A percentile compares a stretch with the other conserved stretches of the same genome.
Conservation (phyloP, 345 rosid species). For the Triadica sebifera region DNA sequence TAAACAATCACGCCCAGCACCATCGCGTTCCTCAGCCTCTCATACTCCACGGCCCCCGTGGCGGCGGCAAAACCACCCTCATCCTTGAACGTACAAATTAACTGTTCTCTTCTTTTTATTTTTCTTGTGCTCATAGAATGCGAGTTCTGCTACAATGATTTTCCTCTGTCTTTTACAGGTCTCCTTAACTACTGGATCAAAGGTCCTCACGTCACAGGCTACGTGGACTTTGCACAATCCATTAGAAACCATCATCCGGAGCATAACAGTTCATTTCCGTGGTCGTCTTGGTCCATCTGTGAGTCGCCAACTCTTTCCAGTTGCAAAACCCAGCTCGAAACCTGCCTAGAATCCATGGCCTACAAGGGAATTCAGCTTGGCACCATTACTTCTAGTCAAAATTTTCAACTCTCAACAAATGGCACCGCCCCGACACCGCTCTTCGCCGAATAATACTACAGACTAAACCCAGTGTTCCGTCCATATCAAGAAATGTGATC, state of each 20-base stretch:
- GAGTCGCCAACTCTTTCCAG: slow-evolving; percentile 54
- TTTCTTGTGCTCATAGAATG: neutral
- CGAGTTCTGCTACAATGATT: neutral
- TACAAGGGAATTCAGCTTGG: slow-evolving; percentile 68
- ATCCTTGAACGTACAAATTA: slow-evolving; percentile 62
- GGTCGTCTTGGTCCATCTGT: slow-evolving; percentile 83
- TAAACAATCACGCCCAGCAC: slow-evolving; percentile 91
- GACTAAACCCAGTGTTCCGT: slow-evolving; percentile 19
- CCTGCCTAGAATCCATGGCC: slow-evolving; percentile 84
- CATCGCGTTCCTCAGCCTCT: slow-evolving; percentile 96
- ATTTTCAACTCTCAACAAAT: slow-evolving; percentile 78
- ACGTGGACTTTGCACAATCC: slow-evolving; percentile 83
- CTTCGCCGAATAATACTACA: slow-evolving; percentile 50
- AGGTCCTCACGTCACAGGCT: slow-evolving; percentile 84
- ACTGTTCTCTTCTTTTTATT: neutral
- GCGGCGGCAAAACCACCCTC: slow-evolving; percentile 95
- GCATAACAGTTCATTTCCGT: slow-evolving; percentile 63
- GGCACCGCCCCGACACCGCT: slow-evolving; percentile 65
- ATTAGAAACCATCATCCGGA: slow-evolving; percentile 73
- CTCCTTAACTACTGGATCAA: slow-evolving; percentile 77
- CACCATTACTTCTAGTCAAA: slow-evolving; percentile 66
- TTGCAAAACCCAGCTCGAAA: slow-evolving; percentile 78
- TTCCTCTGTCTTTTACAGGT: slow-evolving; percentile 41
- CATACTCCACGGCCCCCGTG: slow-evolving; percentile 95
- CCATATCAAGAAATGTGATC: slow-evolving; percentile 30